Conservation (phyloP, 2,329 filamentous ascomycete genomes). For the Aspergillus sp. region DNA sequence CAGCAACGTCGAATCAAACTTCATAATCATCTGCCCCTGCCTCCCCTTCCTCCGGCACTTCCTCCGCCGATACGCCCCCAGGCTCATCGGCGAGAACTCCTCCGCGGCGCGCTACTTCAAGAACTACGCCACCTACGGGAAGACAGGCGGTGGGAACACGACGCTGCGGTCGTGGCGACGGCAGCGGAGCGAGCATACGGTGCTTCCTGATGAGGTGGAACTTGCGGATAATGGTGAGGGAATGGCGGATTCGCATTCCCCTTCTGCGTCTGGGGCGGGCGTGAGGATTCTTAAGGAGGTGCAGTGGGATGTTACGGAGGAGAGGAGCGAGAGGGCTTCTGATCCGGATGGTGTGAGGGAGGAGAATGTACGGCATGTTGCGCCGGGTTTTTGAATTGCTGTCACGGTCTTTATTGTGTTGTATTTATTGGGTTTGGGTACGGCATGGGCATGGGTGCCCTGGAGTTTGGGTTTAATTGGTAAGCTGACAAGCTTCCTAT, state of each 20-base stretch:
- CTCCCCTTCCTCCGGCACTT: slow-evolving; percentile 27
- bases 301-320: slow-evolving; percentile 19
- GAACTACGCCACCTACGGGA: not conserved
- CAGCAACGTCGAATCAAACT: slow-evolving; percentile 28
- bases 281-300: slow-evolving; percentile 21
- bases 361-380: not conserved
- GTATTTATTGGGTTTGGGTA: no score
- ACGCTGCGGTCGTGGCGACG: slow-evolving; percentile 11
- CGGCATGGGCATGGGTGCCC: no score
- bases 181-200: slow-evolving; percentile 6
- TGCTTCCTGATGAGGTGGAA: slow-evolving; percentile 19
- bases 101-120: slow-evolving; percentile 14
- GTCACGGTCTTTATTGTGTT: no score
- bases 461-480: no score
- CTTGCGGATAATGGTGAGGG: slow-evolving; percentile 17
- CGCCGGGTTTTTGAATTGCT: not conserved
- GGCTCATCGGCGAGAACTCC: slow-evolving; percentile 7
- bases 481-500: no score
- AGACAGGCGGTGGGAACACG: not conserved
- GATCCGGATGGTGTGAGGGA: not conserved
- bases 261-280: no score
- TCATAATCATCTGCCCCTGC: slow-evolving; percentile 26
- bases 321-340: not conserved
- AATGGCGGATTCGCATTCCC: not conserved
- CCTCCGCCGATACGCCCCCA: slow-evolving; percentile 21